These are phyloP conservation scores for Coemansia sp. DNA, from an alignment of 192 early-diverging fungal species.

Conservation along the genomic window DNA sequence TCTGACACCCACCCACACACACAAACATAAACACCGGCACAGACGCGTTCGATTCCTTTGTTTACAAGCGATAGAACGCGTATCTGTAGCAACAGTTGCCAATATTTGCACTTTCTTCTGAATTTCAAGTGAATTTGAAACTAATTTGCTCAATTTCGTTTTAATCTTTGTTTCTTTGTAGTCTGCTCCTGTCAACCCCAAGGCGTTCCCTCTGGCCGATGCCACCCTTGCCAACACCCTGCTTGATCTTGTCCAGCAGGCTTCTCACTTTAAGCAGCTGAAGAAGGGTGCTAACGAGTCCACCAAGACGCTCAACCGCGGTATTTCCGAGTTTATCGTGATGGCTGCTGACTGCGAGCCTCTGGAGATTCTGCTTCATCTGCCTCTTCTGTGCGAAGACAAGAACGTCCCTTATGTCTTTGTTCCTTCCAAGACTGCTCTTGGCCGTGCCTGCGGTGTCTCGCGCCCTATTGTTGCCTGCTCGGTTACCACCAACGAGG, in stretches of 20 bases:
- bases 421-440: constrained; percentile 92
- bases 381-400: constrained; percentile 98
- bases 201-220: constrained; percentile 90
- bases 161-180: constrained; percentile 3
- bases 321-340: constrained; percentile 98
- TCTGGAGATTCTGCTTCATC: constrained; percentile 95
- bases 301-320: constrained; percentile 98
- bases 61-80: too few relatives aligned
- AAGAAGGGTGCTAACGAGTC: constrained; percentile 99
- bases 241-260: constrained; percentile 97
- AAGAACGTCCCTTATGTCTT: constrained; percentile 99
- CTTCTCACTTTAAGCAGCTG: constrained; percentile 98
- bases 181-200: constrained; percentile 44
- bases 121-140: too few relatives aligned
- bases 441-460: constrained; percentile 97
- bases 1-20: constrained; percentile 10
- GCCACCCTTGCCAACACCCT: constrained; percentile 87
- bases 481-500: constrained; percentile 97
- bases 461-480: constrained; percentile 89
- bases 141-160: too few relatives aligned
- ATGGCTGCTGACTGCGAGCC: constrained; percentile 99
- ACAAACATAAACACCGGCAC: too few relatives aligned
- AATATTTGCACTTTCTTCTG: too few relatives aligned
- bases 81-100: too few relatives aligned
- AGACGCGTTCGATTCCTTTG: too few relatives aligned